These are phyloP conservation scores for Talaromyces ruber DNA, from an alignment of 495 filamentous ascomycete genomes.

Conservation along the genomic window DNA sequence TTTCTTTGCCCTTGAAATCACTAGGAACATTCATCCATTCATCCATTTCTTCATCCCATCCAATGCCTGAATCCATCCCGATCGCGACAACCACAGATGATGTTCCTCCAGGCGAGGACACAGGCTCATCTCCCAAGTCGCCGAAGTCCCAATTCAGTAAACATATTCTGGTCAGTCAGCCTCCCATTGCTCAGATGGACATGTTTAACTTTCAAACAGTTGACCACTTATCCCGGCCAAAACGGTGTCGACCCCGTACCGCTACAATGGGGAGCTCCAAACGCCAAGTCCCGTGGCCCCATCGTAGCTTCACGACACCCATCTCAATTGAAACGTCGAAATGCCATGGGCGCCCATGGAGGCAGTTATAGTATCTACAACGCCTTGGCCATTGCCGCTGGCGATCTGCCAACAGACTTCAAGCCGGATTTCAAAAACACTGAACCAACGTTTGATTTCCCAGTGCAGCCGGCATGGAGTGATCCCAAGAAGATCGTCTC, in stretches of 20 bases:
- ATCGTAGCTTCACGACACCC: constrained; percentile 78
- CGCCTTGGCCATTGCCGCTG: constrained; percentile 85
- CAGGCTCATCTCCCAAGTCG: constrained; percentile 12
- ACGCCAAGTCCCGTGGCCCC: constrained; percentile 69
- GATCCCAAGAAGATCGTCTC: constrained; percentile 94
- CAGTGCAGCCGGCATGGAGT: constrained; percentile 81
- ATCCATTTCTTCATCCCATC: not conserved
- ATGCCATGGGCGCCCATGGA: constrained; percentile 85
- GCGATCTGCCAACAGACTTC: constrained; percentile 76
- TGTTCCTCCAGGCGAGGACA: constrained; percentile 1
- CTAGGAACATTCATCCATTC: not conserved
- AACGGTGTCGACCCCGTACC: constrained; percentile 84
- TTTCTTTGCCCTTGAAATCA: constrained; percentile 1
- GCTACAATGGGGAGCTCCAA: constrained; percentile 78
- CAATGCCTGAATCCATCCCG: constrained; percentile 1
- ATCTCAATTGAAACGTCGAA: constrained; percentile 73
- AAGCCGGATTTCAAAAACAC: constrained; percentile 92
- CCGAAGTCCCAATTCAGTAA: constrained; percentile 27
- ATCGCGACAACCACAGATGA: not conserved
- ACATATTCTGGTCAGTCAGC: constrained; percentile 32
- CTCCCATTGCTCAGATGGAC: not conserved
- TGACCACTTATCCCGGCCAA: constrained; percentile 91
- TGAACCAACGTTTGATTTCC: constrained; percentile 80
- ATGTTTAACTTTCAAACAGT: constrained; percentile 13
- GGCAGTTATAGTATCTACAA: constrained; percentile 98